Percentiles rank a stretch among this genome's conserved stretches.
phyloP scores from a whole-genome alignment of 306 rosid genomes.

The Acmispon strigosus region DNA sequence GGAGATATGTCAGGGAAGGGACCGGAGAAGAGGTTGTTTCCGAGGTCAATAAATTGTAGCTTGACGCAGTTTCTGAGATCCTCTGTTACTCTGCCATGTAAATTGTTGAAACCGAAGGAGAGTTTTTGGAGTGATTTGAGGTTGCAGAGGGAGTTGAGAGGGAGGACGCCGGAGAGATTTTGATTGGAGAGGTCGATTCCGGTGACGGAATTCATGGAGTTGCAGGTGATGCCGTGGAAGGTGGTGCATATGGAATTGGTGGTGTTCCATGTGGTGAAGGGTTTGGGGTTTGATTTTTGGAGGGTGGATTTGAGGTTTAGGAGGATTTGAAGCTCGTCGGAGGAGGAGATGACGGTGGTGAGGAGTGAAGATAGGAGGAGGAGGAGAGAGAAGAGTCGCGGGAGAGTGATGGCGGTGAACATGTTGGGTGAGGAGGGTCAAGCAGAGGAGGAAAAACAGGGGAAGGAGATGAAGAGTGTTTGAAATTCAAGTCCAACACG shows the following conservation, averaged over 20 bases:
- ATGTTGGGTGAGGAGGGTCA: constrained; percentile 20
- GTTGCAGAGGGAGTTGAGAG: constrained; percentile 56
- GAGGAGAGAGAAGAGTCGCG: neutral
- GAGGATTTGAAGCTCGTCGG: constrained; percentile 48
- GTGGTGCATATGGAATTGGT: constrained; percentile 18
- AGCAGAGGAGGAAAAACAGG: neutral
- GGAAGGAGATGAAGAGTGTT: neutral
- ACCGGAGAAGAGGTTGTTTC: constrained; percentile 54
- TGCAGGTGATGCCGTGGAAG: constrained; percentile 61
- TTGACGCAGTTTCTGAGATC: constrained; percentile 53
- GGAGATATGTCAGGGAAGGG: constrained; percentile 58
- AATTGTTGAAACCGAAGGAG: constrained; percentile 46
- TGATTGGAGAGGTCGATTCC: constrained; percentile 51
- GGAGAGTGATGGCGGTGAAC: constrained; percentile 26
- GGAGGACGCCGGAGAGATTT: constrained; percentile 48
- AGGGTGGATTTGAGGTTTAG: constrained; percentile 48
- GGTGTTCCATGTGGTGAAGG: constrained; percentile 44
- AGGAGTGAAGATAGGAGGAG: constrained; percentile 22
- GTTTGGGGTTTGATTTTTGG: neutral
- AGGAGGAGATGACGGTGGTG: constrained; percentile 15
- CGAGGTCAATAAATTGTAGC: constrained; percentile 58
- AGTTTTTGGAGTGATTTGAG: constrained; percentile 52
- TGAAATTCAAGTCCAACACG: neutral
- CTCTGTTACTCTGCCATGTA: constrained; percentile 34
- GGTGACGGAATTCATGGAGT: constrained; percentile 22